These are phyloP conservation scores for Somion occarium DNA, from an alignment of 1,284 basidiomycete genomes.

Conservation along the genomic window DNA sequence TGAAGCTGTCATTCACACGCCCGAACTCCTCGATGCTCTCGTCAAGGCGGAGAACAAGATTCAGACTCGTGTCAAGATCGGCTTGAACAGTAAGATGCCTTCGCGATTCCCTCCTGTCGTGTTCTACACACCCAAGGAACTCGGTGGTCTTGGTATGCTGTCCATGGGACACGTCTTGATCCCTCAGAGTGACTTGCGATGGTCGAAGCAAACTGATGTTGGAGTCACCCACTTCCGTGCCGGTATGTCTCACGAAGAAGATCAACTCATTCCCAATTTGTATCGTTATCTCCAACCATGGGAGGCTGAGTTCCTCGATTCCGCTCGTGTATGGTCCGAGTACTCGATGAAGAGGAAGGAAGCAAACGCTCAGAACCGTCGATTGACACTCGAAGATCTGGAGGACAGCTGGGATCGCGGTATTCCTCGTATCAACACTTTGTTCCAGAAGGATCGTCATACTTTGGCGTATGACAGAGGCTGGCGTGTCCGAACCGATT, in stretches of 20 bases:
- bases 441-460: conserved; percentile 98
- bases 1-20: conserved; percentile 98
- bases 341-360: conserved; percentile 99
- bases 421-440: conserved; percentile 95
- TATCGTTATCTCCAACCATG: conserved; percentile 98
- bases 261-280: conserved; percentile 93
- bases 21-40: conserved; percentile 89
- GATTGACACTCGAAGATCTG: conserved; percentile 94
- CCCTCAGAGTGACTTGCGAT: conserved; percentile 93
- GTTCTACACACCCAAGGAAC: conserved; percentile 95
- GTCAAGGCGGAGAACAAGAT: conserved; percentile 99
- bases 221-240: conserved; percentile 96
- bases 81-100: conserved; percentile 98
- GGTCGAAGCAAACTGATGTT: conserved; percentile 98
- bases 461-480: conserved; percentile 98
- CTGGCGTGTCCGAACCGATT: conserved; percentile 94
- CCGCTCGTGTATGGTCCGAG: conserved; percentile 98
- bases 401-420: conserved; percentile 98
- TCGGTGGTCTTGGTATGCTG: conserved; percentile 97
- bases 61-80: conserved; percentile 99
- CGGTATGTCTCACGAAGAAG: conserved; percentile 94
- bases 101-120: conserved; percentile 97
- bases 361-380: conserved; percentile 95
- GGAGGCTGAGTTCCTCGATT: conserved; percentile 99
- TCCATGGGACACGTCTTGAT: conserved; percentile 99